phyloP scores from a whole-genome alignment of 2,329 filamentous ascomycete species.

The Alternaria incomplexa region DNA sequence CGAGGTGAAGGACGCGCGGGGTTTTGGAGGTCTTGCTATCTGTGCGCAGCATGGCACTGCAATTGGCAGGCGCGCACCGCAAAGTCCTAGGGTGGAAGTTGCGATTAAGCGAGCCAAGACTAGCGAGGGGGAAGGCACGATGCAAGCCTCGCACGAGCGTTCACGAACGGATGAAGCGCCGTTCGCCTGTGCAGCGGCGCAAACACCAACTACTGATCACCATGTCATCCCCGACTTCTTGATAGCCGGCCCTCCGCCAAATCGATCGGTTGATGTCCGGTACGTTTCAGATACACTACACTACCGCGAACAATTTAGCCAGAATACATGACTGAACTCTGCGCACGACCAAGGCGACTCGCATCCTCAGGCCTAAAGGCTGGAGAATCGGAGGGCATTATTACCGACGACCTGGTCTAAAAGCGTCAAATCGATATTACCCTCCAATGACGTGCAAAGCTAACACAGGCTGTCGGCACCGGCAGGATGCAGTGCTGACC shows the following conservation, averaged over 20 bases:
- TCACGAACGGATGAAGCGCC: slow-evolving; percentile 9
- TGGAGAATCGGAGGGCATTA: neutral
- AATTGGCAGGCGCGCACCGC: slow-evolving; percentile 9
- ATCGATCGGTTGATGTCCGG: slow-evolving; percentile 11
- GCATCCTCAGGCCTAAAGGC: neutral
- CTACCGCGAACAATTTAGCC: slow-evolving; percentile 6
- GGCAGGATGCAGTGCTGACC: slow-evolving; percentile 1
- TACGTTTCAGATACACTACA: slow-evolving; percentile 13
- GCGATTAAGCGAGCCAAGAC: slow-evolving; percentile 14
- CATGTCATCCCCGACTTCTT: neutral
- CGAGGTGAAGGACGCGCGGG: neutral
- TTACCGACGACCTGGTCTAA: slow-evolving; percentile 13
- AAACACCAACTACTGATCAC: slow-evolving; percentile 11
- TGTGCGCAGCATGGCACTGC: neutral
- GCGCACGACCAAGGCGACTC: neutral
- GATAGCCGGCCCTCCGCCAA: neutral
- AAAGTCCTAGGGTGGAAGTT: neutral
- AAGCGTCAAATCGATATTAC: neutral
- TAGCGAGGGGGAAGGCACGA: neutral
- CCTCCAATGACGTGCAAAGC: neutral
- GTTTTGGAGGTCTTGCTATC: neutral
- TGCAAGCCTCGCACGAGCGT: slow-evolving; percentile 8
- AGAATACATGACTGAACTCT: slow-evolving; percentile 9
- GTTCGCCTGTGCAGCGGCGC: slow-evolving; percentile 8
- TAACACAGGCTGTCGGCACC: slow-evolving; percentile 5